A percentile compares a stretch with the other conserved stretches of the same genome.
phyloP scores from a whole-genome alignment of 1,284 basidiomycete genomes.

The Ustilago bromivora region DNA sequence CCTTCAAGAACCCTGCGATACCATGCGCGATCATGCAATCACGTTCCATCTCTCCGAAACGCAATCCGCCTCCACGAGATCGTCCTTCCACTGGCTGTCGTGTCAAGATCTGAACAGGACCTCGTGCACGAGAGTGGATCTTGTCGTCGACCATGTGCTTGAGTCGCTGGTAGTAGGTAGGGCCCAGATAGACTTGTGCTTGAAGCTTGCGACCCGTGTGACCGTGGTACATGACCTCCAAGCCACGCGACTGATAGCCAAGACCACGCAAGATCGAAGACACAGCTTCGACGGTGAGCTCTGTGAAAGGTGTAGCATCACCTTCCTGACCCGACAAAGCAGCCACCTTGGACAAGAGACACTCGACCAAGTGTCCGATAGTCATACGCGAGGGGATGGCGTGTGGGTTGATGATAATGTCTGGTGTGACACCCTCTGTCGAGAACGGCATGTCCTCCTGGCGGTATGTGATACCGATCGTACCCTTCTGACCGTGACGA shows the following conservation, averaged over 20 bases:
- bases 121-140: slow-evolving; percentile 96
- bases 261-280: slow-evolving; percentile 61
- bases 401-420: slow-evolving; percentile 98
- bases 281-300: slow-evolving; percentile 90
- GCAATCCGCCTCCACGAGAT: slow-evolving; percentile 96
- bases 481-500: slow-evolving; percentile 99
- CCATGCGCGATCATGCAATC: slow-evolving; percentile 99
- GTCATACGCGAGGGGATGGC: slow-evolving; percentile 99
- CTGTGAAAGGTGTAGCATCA: slow-evolving; percentile 98
- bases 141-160: slow-evolving; percentile 99
- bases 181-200: slow-evolving; percentile 97
- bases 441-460: slow-evolving; percentile 99
- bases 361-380: slow-evolving; percentile 99
- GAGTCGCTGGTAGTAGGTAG: slow-evolving; percentile 98
- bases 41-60: slow-evolving; percentile 99
- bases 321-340: slow-evolving; percentile 96
- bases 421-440: slow-evolving; percentile 92
- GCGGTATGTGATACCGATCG: slow-evolving; percentile 97
- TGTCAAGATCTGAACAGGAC: slow-evolving; percentile 97
- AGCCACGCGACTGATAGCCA: slow-evolving; percentile 81
- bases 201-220: slow-evolving; percentile 97
- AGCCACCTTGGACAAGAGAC: slow-evolving; percentile 94
- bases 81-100: slow-evolving; percentile 99
- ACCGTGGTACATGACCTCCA: slow-evolving; percentile 99
- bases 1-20: slow-evolving; percentile 89